phyloP scores from a whole-genome alignment of 73 alveolate species.

The Effrenium voratum region DNA sequence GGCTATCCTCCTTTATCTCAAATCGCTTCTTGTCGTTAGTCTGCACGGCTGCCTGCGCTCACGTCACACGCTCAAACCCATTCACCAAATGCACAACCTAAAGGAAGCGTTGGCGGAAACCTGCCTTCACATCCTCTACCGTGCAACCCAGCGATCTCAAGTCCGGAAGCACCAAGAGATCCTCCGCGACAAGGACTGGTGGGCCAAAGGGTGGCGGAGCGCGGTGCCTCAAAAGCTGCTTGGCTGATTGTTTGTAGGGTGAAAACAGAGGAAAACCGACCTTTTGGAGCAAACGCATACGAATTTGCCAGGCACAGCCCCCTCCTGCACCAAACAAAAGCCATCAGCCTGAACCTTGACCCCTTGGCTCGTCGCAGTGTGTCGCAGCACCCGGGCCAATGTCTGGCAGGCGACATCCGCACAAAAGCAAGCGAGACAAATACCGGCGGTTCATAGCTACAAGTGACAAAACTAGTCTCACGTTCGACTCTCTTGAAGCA shows the following conservation, averaged over 20 bases:
- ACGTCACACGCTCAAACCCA: neutral
- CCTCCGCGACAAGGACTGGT: too few relatives aligned
- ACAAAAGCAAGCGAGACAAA: neutral
- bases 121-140: constrained; percentile 41
- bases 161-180: constrained; percentile 37
- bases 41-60: constrained; percentile 43
- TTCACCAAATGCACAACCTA: neutral
- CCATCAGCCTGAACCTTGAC: constrained; percentile 61
- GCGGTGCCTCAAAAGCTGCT: too few relatives aligned
- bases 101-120: neutral
- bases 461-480: neutral
- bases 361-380: constrained; percentile 74
- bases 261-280: too few relatives aligned
- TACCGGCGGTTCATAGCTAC: neutral
- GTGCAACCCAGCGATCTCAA: constrained; percentile 2
- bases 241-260: too few relatives aligned
- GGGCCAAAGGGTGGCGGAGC: too few relatives aligned
- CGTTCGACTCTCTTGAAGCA: neutral
- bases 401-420: neutral
- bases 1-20: constrained; percentile 61
- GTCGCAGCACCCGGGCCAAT: constrained; percentile 77
- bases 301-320: neutral
- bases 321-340: constrained; percentile 61
- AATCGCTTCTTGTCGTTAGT: constrained; percentile 83
- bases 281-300: neutral